phyloP scores from a whole-genome alignment of 2,329 filamentous ascomycete species.

The Botrytis porri region DNA sequence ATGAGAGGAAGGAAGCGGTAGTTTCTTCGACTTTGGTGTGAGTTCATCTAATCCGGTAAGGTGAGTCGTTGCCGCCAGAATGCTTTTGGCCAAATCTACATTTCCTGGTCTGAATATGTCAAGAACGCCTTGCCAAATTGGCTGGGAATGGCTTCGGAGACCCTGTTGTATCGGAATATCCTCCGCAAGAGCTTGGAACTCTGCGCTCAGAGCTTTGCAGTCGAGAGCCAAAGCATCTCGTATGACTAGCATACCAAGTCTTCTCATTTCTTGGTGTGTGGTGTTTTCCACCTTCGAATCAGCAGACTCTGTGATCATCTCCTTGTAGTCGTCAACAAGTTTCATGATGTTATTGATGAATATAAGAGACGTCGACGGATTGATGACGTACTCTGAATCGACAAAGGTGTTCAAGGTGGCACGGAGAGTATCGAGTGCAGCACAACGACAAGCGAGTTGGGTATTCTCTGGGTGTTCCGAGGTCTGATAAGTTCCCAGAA shows the following conservation, averaged over 20 bases:
- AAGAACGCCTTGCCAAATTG: slow-evolving; percentile 76
- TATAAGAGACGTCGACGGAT: slow-evolving; percentile 52
- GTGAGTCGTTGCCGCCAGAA: slow-evolving; percentile 57
- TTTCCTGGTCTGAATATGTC: slow-evolving; percentile 64
- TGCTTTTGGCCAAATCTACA: slow-evolving; percentile 69
- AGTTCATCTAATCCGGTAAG: slow-evolving; percentile 77
- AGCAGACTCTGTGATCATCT: slow-evolving; percentile 56
- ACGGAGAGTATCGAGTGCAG: slow-evolving; percentile 59
- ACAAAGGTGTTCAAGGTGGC: slow-evolving; percentile 57
- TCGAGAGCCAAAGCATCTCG: slow-evolving; percentile 67
- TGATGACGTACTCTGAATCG: slow-evolving; percentile 48
- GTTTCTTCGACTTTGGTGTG: slow-evolving; percentile 32
- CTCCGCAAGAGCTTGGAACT: slow-evolving; percentile 63
- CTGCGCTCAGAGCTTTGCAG: slow-evolving; percentile 65
- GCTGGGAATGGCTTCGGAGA: slow-evolving; percentile 65
- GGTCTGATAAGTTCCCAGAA: slow-evolving; percentile 63
- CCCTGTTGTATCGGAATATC: slow-evolving; percentile 63
- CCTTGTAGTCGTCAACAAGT: slow-evolving; percentile 60
- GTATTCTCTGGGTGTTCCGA: slow-evolving; percentile 53
- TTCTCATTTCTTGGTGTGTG: slow-evolving; percentile 46
- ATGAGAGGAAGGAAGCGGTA: slow-evolving; percentile 52
- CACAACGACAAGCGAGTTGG: slow-evolving; percentile 59
- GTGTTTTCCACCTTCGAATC: slow-evolving; percentile 44
- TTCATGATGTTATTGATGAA: slow-evolving; percentile 65
- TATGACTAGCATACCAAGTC: slow-evolving; percentile 61